Base-by-base conservation (phyloP, 2,329 filamentous ascomycete species). In the Grosmannia clavigera region DNA sequence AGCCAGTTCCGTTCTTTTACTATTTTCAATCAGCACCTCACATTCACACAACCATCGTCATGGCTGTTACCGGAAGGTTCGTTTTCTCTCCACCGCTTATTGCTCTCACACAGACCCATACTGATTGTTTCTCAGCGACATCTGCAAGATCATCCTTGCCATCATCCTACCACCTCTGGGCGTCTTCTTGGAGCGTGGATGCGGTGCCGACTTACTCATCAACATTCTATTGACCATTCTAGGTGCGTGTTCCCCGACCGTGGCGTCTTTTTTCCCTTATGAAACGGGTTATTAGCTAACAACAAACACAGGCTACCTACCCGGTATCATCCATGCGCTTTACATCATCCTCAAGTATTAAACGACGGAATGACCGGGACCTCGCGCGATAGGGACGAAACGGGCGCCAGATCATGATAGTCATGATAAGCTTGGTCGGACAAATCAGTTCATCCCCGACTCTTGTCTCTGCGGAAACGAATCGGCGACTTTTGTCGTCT, bases 271-370 rank as follows among this genome's bases (percentile, higher is more conserved):
- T 19, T 14, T n/a, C 29, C 22, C 22, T 22, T 22, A 22, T 22
- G 22, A 22, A 22, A 22, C 22, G 22, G 22, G 22, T 22, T 22
- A 22, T 22, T 22, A 22, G 12, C 60, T 63, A 14, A 61, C 59
- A n/a, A n/a, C 55, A n/a, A 14, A 3, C 2, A 16, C 58, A 78
- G 76, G 76, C 70, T 80, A 80, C 71, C 81, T 92, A 69, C 87
- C 87, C 65, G 88, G 90, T 74, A 92, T 95, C 77, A 90, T 95
- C 74, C 91, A 96, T 79, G 91, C 91, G 64, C 77, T 95, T 78
- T 95, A 94, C 81, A 92, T 95, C 70, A 94, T 95, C 67, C 80
- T 94, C 69, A 94, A 92, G 76, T 92, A 91, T 73, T 95, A 90
- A 33, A 35, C 25, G 51, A 11, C 16, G n/a, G 16, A 52, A 22